phyloP scores from a whole-genome alignment of 805 yeast genomes.

The Lachancea thermotolerans region DNA sequence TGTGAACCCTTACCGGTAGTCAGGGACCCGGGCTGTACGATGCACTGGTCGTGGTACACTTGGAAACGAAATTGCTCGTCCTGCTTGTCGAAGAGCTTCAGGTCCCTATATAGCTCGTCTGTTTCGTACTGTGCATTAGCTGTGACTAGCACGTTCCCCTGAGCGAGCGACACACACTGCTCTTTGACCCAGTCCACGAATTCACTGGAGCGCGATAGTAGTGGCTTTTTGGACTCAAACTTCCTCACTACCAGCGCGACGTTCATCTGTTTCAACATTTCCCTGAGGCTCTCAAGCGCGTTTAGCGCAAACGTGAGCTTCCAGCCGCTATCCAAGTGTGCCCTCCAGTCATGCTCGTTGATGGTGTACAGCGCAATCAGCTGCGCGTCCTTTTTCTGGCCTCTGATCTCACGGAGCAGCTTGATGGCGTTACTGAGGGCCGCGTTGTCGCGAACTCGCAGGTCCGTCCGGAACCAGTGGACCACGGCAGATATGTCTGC shows the following conservation, averaged over 20 bases:
- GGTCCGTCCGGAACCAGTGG: conserved; percentile 44
- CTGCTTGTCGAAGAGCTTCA: conserved; percentile 9
- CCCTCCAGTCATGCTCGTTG: conserved; percentile 36
- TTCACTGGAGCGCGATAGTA: conserved; percentile 13
- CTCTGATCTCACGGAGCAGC: conserved; percentile 23
- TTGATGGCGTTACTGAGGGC: conserved; percentile 35
- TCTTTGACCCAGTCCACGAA: conserved; percentile 21
- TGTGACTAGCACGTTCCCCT: conserved; percentile 12
- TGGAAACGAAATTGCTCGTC: conserved; percentile 12
- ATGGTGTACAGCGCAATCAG: conserved; percentile 38
- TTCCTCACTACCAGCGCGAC: conserved; percentile 33
- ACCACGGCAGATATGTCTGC: conserved; percentile 21
- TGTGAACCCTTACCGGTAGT: conserved; percentile 39
- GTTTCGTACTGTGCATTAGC: conserved; percentile 33
- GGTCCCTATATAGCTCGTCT: conserved; percentile 32
- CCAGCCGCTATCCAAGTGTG: conserved; percentile 39
- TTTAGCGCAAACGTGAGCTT: conserved; percentile 36
- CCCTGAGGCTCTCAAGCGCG: conserved; percentile 29
- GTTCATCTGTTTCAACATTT: conserved; percentile 29
- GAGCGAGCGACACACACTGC: conserved; percentile 10
- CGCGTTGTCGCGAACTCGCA: conserved; percentile 40
- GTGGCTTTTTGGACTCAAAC: conserved; percentile 15
- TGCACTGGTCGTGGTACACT: conserved; percentile 37
- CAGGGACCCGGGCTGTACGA: conserved; percentile 37
- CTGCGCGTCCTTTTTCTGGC: conserved; percentile 19